Conservation (phyloP, 768 basidiomycete genomes). For the Clitopilus hobsonii region DNA sequence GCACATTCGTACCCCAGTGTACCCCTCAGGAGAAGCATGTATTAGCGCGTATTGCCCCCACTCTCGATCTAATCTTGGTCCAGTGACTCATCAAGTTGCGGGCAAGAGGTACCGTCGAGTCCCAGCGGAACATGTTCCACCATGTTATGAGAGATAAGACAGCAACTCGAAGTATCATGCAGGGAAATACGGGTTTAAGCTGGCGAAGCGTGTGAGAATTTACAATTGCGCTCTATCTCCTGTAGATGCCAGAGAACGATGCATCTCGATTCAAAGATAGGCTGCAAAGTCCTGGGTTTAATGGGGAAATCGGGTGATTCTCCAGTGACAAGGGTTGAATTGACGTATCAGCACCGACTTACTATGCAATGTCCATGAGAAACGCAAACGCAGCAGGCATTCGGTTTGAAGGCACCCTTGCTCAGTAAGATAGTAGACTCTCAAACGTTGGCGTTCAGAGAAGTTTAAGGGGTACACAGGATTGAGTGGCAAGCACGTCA, state of each 20-base stretch:
- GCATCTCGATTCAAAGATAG: not conserved
- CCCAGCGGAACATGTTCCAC: too few relatives aligned
- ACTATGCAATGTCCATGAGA: not conserved
- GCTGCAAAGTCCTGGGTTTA: not conserved
- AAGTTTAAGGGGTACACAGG: conserved; percentile 12
- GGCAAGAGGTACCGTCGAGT: not conserved
- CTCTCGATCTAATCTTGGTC: too few relatives aligned
- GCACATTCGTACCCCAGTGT: not conserved
- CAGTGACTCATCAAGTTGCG: not conserved
- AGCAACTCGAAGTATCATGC: too few relatives aligned
- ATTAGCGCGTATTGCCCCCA: not conserved
- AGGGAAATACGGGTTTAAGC: too few relatives aligned
- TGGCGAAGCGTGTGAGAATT: not conserved
- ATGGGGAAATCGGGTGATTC: not conserved
- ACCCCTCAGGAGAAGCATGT: not conserved
- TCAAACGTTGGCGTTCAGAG: conserved; percentile 1
- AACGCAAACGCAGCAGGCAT: not conserved
- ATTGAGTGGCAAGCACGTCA: conserved; percentile 7
- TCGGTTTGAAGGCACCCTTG: not conserved
- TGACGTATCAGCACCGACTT: not conserved
- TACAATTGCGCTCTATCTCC: not conserved
- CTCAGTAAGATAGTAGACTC: not conserved
- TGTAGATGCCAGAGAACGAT: not conserved
- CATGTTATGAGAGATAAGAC: not conserved
- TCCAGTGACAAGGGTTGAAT: not conserved